A percentile compares a stretch with the other conserved stretches of the same genome.
These are phyloP conservation scores for Rhizoclosmatium globosum DNA, from an alignment of 192 early-diverging fungal species.

Conservation along the genomic window DNA sequence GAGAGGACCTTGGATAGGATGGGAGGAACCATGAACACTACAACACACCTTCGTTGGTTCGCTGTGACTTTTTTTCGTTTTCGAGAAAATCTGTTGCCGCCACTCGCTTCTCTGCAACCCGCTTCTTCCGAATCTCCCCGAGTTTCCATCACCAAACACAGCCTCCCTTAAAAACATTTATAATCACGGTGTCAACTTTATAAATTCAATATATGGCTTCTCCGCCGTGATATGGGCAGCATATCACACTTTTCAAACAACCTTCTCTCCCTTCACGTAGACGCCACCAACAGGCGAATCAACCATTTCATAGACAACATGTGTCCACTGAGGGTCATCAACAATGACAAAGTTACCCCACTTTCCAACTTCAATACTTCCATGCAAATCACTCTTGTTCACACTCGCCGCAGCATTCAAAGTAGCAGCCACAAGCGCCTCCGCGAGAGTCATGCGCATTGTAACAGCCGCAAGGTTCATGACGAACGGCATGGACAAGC, in stretches of 20 bases:
- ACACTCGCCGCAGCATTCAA: slow-evolving; percentile 33
- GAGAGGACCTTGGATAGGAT: too few relatives aligned
- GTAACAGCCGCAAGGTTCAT: slow-evolving; percentile 37
- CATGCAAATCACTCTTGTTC: slow-evolving; percentile 30
- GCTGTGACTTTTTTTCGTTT: too few relatives aligned
- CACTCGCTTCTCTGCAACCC: background rate
- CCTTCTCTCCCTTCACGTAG: slow-evolving; percentile 24
- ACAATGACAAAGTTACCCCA: slow-evolving; percentile 40
- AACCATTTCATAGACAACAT: slow-evolving; percentile 35
- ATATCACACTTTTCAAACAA: background rate
- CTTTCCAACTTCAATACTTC: slow-evolving; percentile 34
- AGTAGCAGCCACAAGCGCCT: slow-evolving; percentile 37
- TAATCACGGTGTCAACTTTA: too few relatives aligned
- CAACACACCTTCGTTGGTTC: too few relatives aligned
- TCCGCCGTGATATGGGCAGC: too few relatives aligned
- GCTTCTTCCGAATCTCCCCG: background rate
- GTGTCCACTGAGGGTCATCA: slow-evolving; percentile 30
- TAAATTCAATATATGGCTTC: too few relatives aligned
- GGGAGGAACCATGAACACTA: too few relatives aligned
- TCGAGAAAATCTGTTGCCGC: background rate
- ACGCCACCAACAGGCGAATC: slow-evolving; percentile 39
- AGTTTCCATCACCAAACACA: too few relatives aligned
- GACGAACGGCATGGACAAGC: slow-evolving; percentile 39
- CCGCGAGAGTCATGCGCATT: slow-evolving; percentile 32
- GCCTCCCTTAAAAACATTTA: too few relatives aligned